Conservation (phyloP, 129 eudicot species). For the Sambucus nigra region DNA sequence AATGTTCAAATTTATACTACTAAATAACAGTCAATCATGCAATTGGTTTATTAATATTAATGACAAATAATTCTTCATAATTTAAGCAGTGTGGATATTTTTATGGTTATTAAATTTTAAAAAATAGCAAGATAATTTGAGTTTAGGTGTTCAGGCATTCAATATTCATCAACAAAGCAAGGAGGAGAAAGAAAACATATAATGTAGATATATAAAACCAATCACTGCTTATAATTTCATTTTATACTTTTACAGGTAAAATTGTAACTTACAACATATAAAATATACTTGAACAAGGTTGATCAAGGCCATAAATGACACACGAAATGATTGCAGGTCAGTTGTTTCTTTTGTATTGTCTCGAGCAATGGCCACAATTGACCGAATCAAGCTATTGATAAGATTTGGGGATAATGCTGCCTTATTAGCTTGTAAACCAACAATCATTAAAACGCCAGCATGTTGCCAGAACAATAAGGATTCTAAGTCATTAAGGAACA, state of each 20-base stretch:
- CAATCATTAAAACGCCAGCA: constrained; percentile 89
- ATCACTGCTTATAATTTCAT: not conserved
- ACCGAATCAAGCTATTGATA: constrained; percentile 55
- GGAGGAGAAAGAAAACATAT: too few species aligned
- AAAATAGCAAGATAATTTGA: too few species aligned
- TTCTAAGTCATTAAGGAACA: constrained; percentile 1
- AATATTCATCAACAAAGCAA: too few species aligned
- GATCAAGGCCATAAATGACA: constrained; percentile 64
- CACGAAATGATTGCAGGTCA: constrained; percentile 58
- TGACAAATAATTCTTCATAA: not conserved
- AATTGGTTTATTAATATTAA: not conserved
- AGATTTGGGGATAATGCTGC: constrained; percentile 52
- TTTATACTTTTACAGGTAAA: not conserved
- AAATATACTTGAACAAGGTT: constrained; percentile 68
- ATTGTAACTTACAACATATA: constrained; percentile 1
- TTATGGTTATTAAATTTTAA: too few species aligned
- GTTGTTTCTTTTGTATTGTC: constrained; percentile 46
- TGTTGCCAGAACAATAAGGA: constrained; percentile 12
- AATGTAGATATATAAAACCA: not conserved
- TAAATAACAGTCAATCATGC: not conserved
- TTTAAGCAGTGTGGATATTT: too few species aligned
- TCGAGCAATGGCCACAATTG: constrained; percentile 54
- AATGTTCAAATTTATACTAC: not conserved
- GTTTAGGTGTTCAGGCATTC: too few species aligned
- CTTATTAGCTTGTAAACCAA: constrained; percentile 60